Conservation (phyloP, 2,329 filamentous ascomycete genomes). For the Trichoderma oligosporum region DNA sequence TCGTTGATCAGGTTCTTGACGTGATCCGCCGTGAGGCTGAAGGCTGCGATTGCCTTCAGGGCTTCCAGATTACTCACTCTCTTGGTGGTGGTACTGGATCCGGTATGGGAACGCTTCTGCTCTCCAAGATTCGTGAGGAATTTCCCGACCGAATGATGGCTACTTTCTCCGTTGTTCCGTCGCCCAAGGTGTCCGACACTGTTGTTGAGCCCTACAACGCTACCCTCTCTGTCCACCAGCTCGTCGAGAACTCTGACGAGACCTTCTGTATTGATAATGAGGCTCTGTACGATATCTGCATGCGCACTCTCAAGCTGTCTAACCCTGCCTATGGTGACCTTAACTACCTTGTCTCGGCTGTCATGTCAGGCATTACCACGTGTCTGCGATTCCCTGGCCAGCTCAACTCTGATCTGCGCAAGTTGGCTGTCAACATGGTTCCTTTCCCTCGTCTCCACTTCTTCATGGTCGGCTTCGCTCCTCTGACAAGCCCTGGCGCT, state of each 20-base stretch:
- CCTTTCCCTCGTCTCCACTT: constrained; percentile 99
- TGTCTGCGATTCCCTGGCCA: constrained; percentile 99
- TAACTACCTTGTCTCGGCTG: constrained; percentile 98
- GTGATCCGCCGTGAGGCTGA: constrained; percentile 98
- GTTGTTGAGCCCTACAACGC: constrained; percentile 99
- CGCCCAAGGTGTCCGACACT: constrained; percentile 98
- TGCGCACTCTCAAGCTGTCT: constrained; percentile 97
- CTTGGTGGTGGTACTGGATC: constrained; percentile 99
- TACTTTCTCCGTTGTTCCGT: constrained; percentile 97
- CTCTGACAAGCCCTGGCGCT: constrained; percentile 80
- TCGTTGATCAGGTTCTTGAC: constrained; percentile 96
- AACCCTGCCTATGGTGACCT: constrained; percentile 98
- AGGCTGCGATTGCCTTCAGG: constrained; percentile 98
- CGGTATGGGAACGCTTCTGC: constrained; percentile 98
- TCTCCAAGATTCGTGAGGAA: constrained; percentile 99
- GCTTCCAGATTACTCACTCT: constrained; percentile 99
- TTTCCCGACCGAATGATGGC: constrained; percentile 99
- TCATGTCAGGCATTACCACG: constrained; percentile 99
- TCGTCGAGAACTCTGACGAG: constrained; percentile 99
- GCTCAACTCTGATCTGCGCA: constrained; percentile 99
- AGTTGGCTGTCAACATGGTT: constrained; percentile 99
- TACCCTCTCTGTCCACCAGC: constrained; percentile 96
- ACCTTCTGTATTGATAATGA: constrained; percentile 99
- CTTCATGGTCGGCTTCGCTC: constrained; percentile 99
- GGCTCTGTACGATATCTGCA: constrained; percentile 99